Percentiles rank a stretch among this genome's conserved stretches.
Conservation (phyloP, 768 basidiomycete genomes). For the Macrolepiota albuminosa region DNA sequence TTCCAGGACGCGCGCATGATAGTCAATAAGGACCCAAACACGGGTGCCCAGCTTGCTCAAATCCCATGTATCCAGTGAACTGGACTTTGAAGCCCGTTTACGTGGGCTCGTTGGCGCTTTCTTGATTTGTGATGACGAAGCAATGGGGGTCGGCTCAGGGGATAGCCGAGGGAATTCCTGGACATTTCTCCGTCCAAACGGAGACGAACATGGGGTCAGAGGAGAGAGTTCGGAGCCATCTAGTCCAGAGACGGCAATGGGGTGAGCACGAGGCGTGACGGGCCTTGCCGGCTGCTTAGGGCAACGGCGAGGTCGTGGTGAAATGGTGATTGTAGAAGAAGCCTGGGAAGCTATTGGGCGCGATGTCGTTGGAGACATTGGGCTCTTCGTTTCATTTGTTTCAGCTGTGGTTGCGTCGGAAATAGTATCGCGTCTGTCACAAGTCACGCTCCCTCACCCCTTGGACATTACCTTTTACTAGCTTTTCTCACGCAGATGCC, state of each 20-base stretch:
- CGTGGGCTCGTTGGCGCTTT: background rate
- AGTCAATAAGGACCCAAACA: conserved; percentile 53
- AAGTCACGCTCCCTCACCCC: background rate
- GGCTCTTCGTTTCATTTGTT: background rate
- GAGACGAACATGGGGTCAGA: conserved; percentile 11
- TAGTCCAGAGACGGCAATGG: background rate
- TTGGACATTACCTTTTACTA: too few relatives aligned
- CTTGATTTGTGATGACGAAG: background rate
- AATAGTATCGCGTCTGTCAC: conserved; percentile 6
- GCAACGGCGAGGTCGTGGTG: conserved; percentile 1
- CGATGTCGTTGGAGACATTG: conserved; percentile 10
- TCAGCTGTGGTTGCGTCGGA: background rate
- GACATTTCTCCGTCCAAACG: conserved; percentile 1
- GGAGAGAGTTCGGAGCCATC: conserved; percentile 16
- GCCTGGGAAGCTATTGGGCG: background rate
- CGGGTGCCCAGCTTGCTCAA: conserved; percentile 28
- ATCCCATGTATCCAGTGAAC: conserved; percentile 16
- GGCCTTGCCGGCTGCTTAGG: conserved; percentile 8
- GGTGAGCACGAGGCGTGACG: conserved; percentile 1
- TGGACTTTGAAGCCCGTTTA: conserved; percentile 2
- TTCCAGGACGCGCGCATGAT: conserved; percentile 29
- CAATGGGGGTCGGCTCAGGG: background rate
- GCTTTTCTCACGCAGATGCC: background rate
- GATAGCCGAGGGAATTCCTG: conserved; percentile 3
- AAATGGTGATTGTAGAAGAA: background rate